Percentiles rank a stretch among this genome's conserved stretches.
Evolutionary conservation across 306 rosid genomes (phyloP).

Genomic region (Ochetophila trinervis): DNA sequence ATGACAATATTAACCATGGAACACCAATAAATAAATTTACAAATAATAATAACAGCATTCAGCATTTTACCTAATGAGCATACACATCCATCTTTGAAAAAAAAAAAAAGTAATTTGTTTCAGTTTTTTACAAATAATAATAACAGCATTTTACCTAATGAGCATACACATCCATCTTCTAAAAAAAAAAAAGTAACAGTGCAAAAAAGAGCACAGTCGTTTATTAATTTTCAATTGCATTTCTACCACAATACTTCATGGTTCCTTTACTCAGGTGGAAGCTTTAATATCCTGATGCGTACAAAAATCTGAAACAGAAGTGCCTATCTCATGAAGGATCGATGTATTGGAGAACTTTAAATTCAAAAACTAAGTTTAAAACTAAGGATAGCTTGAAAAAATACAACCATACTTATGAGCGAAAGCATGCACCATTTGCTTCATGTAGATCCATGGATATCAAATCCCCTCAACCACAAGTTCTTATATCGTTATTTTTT

Average conservation of each 20-base stretch:
- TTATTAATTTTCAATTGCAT: too few species aligned
- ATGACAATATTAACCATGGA: too few species aligned
- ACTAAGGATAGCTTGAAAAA: too few species aligned
- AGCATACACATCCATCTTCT: background rate
- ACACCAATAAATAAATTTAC: background rate
- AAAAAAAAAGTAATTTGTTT: too few species aligned
- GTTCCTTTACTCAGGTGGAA: background rate
- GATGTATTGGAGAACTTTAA: background rate
- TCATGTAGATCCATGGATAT: background rate
- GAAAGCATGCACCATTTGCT: too few species aligned
- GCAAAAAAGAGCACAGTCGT: slow-evolving; percentile 2
- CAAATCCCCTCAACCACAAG: background rate
- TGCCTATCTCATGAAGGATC: background rate
- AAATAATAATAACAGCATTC: slow-evolving; percentile 1
- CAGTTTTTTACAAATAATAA: background rate
- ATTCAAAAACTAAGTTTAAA: too few species aligned
- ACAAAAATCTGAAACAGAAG: background rate
- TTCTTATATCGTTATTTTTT: too few species aligned
- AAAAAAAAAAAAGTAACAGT: too few species aligned
- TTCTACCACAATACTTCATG: too few species aligned
- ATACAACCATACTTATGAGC: too few species aligned
- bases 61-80: slow-evolving; percentile 6
- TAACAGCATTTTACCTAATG: slow-evolving; percentile 5
- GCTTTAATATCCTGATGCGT: background rate
- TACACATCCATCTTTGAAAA: background rate